These are phyloP conservation scores for Mortierella sp. DNA, from an alignment of 371 early-diverging fungal species.

Conservation along the genomic window DNA sequence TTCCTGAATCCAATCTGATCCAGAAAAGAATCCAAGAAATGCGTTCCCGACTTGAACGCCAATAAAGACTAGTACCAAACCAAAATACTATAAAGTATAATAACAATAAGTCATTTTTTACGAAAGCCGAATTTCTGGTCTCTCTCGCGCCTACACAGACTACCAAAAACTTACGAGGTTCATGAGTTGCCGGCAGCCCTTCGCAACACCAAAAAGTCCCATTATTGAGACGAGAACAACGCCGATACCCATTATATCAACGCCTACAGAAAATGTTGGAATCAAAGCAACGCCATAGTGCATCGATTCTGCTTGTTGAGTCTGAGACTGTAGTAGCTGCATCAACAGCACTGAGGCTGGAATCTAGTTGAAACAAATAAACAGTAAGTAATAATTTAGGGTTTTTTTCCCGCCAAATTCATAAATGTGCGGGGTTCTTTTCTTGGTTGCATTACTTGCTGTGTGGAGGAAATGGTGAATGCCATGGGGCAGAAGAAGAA, in stretches of 20 bases:
- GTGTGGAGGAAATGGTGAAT: background rate
- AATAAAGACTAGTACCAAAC: slow-evolving; percentile 37
- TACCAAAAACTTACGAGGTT: slow-evolving; percentile 28
- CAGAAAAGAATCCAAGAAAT: slow-evolving; percentile 28
- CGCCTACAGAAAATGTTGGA: slow-evolving; percentile 45
- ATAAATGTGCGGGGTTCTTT: background rate
- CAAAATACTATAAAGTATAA: slow-evolving; percentile 36
- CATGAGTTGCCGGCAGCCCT: slow-evolving; percentile 46
- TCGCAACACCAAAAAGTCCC: slow-evolving; percentile 45
- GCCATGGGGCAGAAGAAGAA: background rate
- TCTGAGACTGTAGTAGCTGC: slow-evolving; percentile 35
- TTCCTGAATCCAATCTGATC: slow-evolving; percentile 43
- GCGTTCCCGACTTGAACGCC: slow-evolving; percentile 30
- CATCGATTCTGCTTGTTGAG: slow-evolving; percentile 28
- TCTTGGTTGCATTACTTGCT: background rate
- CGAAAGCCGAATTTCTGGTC: background rate
- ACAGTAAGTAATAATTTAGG: background rate
- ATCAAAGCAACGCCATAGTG: slow-evolving; percentile 32
- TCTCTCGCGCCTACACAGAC: too few species aligned
- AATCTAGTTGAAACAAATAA: slow-evolving; percentile 18
- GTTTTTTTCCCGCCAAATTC: background rate
- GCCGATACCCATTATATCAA: slow-evolving; percentile 52
- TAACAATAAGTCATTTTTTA: background rate
- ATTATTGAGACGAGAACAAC: slow-evolving; percentile 43
- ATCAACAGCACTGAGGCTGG: slow-evolving; percentile 43